phyloP scores from a whole-genome alignment of 257 asterid species.

The Solanum chiquidenum region DNA sequence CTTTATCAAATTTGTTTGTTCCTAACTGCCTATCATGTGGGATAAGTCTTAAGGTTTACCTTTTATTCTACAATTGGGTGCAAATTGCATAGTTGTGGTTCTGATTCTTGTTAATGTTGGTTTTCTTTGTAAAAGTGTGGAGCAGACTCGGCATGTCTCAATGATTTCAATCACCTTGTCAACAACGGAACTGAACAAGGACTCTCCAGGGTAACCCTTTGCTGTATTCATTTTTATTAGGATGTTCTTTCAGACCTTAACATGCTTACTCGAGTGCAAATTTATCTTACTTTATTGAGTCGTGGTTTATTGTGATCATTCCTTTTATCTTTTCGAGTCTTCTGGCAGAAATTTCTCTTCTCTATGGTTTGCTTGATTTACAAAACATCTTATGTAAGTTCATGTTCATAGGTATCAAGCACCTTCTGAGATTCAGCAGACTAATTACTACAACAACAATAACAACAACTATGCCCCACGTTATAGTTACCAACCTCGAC shows the following conservation, averaged over 20 bases:
- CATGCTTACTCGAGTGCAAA: not conserved
- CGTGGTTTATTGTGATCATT: not conserved
- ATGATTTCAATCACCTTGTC: constrained; percentile 90
- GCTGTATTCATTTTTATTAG: not conserved
- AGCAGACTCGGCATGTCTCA: constrained; percentile 96
- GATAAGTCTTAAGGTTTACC: not conserved
- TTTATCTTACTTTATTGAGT: not conserved
- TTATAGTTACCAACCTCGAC: constrained; percentile 44
- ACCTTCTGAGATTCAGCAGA: constrained; percentile 48
- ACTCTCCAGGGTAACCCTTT: constrained; percentile 67
- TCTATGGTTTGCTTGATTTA: not conserved
- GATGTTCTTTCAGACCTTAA: not conserved
- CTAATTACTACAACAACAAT: constrained; percentile 6
- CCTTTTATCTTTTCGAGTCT: not conserved
- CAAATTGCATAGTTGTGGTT: not conserved
- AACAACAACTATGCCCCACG: constrained; percentile 16
- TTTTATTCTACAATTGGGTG: not conserved
- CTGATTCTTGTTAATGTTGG: not conserved
- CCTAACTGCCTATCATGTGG: not conserved
- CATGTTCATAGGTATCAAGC: constrained; percentile 60
- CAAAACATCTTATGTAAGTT: not conserved
- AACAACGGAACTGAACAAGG: constrained; percentile 67
- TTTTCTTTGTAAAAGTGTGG: constrained; percentile 50
- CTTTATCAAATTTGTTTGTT: not conserved
- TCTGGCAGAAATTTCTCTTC: not conserved